Conservation (phyloP, 352 stramenopile genomes). For the Pythium apleroticum region DNA sequence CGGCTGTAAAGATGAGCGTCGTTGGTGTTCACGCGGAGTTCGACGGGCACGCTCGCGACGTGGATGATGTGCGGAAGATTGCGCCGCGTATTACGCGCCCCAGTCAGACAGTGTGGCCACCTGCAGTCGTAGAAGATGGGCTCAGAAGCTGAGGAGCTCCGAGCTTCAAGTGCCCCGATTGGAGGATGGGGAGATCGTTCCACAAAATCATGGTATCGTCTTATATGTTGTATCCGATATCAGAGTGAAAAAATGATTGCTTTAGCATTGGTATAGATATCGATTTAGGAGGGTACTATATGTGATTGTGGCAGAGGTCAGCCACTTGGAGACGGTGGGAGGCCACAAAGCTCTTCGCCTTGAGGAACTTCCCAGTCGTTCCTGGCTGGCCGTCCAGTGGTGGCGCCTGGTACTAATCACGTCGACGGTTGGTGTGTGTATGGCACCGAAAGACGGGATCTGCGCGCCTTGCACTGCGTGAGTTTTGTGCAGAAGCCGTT, state of each 20-base stretch:
- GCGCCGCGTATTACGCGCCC: constrained; percentile 5
- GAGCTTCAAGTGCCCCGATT: constrained; percentile 3
- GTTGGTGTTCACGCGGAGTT: constrained; percentile 2
- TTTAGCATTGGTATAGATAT: too few species aligned
- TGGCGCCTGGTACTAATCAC: constrained; percentile 1
- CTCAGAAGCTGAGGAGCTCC: constrained; percentile 6
- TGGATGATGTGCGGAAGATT: not conserved
- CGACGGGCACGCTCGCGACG: not conserved
- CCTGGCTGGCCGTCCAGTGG: not conserved
- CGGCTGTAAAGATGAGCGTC: constrained; percentile 1
- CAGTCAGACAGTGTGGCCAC: not conserved
- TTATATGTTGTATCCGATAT: not conserved
- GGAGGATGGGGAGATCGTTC: not conserved
- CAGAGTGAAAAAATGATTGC: not conserved
- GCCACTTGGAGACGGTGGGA: not conserved
- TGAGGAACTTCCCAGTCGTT: not conserved
- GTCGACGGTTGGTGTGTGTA: not conserved
- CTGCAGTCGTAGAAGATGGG: not conserved
- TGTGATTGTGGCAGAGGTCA: not conserved
- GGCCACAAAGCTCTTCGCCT: not conserved
- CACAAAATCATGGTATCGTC: not conserved
- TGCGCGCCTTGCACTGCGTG: not conserved
- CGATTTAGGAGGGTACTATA: not conserved
- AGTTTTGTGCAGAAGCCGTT: not conserved
- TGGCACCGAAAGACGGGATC: too few species aligned